A percentile compares a stretch with the other conserved stretches of the same genome.
Conservation (phyloP, 257 asterid species). For the Ophiorrhiza pumila region DNA sequence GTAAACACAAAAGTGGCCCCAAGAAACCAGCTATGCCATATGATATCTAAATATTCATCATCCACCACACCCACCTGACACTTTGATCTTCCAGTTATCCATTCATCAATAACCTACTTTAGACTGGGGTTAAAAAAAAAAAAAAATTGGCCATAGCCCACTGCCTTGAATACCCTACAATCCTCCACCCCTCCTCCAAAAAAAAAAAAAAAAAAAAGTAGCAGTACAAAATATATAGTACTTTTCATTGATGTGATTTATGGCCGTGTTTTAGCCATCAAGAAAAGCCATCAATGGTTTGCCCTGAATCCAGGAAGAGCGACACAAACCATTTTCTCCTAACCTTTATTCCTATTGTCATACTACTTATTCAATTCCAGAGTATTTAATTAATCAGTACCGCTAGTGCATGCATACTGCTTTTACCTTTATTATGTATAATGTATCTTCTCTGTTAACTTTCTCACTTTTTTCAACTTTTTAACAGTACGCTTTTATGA, state of each 20-base stretch:
- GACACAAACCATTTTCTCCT: conserved; percentile 16
- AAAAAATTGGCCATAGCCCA: background rate
- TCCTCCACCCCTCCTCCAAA: too few relatives aligned
- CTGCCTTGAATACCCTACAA: conserved; percentile 20
- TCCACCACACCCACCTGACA: conserved; percentile 4
- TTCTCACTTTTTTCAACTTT: conserved; percentile 8
- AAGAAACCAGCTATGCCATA: conserved; percentile 25
- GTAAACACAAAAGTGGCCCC: conserved; percentile 35
- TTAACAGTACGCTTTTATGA: conserved; percentile 1
- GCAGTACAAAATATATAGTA: conserved; percentile 29
- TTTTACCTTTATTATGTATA: conserved; percentile 27
- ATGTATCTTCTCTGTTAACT: too few relatives aligned
- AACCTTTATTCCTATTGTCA: conserved; percentile 15
- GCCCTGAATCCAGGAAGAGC: conserved; percentile 34
- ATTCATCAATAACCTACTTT: conserved; percentile 32
- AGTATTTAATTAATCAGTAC: conserved; percentile 16
- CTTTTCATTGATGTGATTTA: conserved; percentile 79
- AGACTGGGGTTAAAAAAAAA: conserved; percentile 24
- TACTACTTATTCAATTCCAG: background rate
- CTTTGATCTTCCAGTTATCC: background rate
- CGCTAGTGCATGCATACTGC: conserved; percentile 2
- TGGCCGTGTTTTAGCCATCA: conserved; percentile 47
- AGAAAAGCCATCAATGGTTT: conserved; percentile 32
- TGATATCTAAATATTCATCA: conserved; percentile 16
- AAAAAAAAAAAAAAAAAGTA: background rate